Evolutionary conservation across 441 rosid genomes (phyloP).

Genomic region (Geranium incanum): DNA sequence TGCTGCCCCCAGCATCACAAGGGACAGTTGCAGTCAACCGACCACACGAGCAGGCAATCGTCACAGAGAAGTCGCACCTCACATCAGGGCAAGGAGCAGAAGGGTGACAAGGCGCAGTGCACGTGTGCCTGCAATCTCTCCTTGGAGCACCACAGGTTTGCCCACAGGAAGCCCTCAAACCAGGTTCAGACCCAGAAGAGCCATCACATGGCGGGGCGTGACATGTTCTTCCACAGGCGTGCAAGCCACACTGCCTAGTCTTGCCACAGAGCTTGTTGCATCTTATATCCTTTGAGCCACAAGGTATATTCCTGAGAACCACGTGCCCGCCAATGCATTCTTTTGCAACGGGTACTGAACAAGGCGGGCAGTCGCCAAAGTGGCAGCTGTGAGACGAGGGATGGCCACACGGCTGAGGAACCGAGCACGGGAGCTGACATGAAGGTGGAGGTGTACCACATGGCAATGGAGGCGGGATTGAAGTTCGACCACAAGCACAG

Average conservation of each 20-base stretch:
- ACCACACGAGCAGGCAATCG: conserved; percentile 82
- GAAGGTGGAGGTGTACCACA: conserved; percentile 90
- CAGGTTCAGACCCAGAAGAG: conserved; percentile 33
- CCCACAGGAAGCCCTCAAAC: conserved; percentile 66
- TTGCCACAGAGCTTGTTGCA: conserved; percentile 95
- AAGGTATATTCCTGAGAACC: conserved; percentile 89
- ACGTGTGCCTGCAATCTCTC: conserved; percentile 88
- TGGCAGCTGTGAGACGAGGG: conserved; percentile 88
- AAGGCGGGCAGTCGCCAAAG: conserved; percentile 95
- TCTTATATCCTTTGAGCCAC: conserved; percentile 92
- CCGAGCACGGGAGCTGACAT: conserved; percentile 78
- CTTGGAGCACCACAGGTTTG: conserved; percentile 95
- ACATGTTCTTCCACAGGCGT: conserved; percentile 89
- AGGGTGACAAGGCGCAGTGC: conserved; percentile 80
- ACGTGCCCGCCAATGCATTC: conserved; percentile 96
- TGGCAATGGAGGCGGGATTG: conserved; percentile 93
- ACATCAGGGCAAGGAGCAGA: conserved; percentile 72
- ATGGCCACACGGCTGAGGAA: conserved; percentile 88
- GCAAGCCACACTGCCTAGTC: conserved; percentile 90
- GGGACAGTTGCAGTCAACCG: conserved; percentile 69
- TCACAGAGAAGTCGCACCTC: conserved; percentile 71
- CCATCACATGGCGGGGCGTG: conserved; percentile 76
- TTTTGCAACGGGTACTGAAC: conserved; percentile 86
- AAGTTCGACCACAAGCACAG: conserved; percentile 90
- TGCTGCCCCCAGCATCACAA: conserved; percentile 85